These are phyloP conservation scores for Lachnum nothofagi DNA, from an alignment of 2,329 filamentous ascomycete genomes.

Conservation along the genomic window DNA sequence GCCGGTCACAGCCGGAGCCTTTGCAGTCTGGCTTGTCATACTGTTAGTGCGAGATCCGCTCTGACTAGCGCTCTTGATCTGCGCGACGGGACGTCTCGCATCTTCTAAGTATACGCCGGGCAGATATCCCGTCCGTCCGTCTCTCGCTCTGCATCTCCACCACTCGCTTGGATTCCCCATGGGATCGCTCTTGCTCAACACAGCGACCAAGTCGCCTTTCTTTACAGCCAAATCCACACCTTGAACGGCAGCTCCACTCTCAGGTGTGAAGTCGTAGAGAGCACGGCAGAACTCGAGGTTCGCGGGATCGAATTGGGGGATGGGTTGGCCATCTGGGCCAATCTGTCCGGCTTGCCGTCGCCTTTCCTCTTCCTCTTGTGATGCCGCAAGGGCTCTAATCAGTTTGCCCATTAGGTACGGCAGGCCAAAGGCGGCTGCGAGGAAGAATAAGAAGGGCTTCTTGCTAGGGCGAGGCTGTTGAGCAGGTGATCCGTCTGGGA, in stretches of 20 bases:
- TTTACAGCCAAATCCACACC: conserved; percentile 86
- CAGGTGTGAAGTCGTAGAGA: conserved; percentile 87
- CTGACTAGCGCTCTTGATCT: conserved; percentile 32
- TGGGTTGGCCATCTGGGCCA: conserved; percentile 43
- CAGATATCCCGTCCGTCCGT: conserved; percentile 86
- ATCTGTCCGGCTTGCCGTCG: conserved; percentile 50
- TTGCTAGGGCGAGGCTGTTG: conserved; percentile 70
- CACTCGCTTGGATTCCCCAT: conserved; percentile 89
- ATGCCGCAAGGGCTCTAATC: conserved; percentile 76
- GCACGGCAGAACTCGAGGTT: conserved; percentile 96
- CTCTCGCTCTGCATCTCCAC: conserved; percentile 91
- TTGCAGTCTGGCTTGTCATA: conserved; percentile 37
- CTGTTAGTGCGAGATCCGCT: conserved; percentile 43
- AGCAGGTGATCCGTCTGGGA: conserved; percentile 57
- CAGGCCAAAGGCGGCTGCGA: conserved; percentile 87
- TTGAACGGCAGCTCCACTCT: conserved; percentile 55
- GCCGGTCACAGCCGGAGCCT: conserved; percentile 47
- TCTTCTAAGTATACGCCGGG: conserved; percentile 87
- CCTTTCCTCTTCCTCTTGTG: conserved; percentile 77
- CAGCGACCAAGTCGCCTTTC: conserved; percentile 92
- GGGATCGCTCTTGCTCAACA: conserved; percentile 87
- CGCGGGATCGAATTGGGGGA: conserved; percentile 66
- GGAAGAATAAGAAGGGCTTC: conserved; percentile 94
- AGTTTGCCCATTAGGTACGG: conserved; percentile 97
- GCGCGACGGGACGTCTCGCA: conserved; percentile 44